These are phyloP conservation scores for Xylaria venustula DNA, from an alignment of 495 filamentous ascomycete species.

Conservation along the genomic window DNA sequence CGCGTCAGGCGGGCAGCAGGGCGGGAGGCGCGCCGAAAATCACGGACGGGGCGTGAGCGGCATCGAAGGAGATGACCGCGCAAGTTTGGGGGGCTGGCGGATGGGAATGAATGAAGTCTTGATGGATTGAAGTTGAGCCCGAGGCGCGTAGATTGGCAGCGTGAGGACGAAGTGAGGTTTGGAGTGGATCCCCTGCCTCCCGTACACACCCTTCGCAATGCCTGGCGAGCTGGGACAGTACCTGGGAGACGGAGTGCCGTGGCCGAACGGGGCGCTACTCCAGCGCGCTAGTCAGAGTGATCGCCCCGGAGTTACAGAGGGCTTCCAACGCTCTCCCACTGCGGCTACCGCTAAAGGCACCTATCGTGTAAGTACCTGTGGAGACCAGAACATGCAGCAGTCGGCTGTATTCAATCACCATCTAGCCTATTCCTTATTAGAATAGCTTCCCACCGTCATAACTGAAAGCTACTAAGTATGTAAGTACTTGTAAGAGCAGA, in stretches of 20 bases:
- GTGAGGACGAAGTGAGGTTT: slow-evolving; percentile 46
- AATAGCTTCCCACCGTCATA: too few species aligned
- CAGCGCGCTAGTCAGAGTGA: too few species aligned
- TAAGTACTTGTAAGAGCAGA: too few species aligned
- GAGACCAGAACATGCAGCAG: background rate
- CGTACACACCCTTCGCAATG: slow-evolving; percentile 4
- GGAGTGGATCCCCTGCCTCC: slow-evolving; percentile 25
- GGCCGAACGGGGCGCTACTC: too few species aligned
- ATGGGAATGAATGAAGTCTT: slow-evolving; percentile 35
- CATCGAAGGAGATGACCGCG: slow-evolving; percentile 40
- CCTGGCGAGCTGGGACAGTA: too few species aligned
- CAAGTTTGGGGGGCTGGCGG: slow-evolving; percentile 28
- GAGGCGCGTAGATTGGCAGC: slow-evolving; percentile 43
- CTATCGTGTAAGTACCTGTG: too few species aligned
- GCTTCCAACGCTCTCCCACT: too few species aligned
- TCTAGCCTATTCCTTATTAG: too few species aligned
- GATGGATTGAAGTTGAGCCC: slow-evolving; percentile 40
- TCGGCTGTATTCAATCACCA: background rate
- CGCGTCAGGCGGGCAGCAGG: slow-evolving; percentile 43
- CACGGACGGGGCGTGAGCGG: slow-evolving; percentile 38
- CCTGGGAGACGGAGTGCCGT: too few species aligned
- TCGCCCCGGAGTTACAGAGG: too few species aligned
- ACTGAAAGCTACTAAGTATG: too few species aligned
- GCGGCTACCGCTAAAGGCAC: too few species aligned
- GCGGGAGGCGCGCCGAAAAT: slow-evolving; percentile 36